Percentiles rank a stretch among this genome's conserved stretches.
Evolutionary conservation across 192 early-diverging fungal species (phyloP).

Genomic region (Podila horticola): DNA sequence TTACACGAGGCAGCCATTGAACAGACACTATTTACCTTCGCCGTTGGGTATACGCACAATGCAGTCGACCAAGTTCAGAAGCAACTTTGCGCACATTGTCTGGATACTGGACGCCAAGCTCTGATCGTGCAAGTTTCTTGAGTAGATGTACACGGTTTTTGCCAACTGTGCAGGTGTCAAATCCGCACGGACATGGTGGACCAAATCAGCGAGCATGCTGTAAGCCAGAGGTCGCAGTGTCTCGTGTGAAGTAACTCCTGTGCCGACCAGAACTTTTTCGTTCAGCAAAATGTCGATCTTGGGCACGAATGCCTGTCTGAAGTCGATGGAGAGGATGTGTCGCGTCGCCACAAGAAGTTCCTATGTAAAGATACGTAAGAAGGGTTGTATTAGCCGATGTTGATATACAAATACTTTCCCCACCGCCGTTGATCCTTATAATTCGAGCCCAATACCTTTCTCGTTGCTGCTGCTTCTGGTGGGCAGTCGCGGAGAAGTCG

Average conservation of each 20-base stretch:
- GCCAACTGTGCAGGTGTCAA: slow-evolving; percentile 84
- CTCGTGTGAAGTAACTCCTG: slow-evolving; percentile 92
- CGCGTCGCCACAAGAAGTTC: slow-evolving; percentile 95
- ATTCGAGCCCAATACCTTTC: slow-evolving; percentile 71
- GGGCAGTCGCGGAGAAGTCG: slow-evolving; percentile 93
- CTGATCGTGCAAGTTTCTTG: slow-evolving; percentile 92
- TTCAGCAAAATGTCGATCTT: slow-evolving; percentile 94
- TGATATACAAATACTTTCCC: background rate
- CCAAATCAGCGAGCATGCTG: slow-evolving; percentile 94
- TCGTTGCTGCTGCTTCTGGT: slow-evolving; percentile 88
- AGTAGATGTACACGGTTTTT: slow-evolving; percentile 89
- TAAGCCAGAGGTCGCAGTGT: slow-evolving; percentile 92
- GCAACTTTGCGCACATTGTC: slow-evolving; percentile 95
- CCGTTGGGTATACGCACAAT: slow-evolving; percentile 74
- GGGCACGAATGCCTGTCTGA: slow-evolving; percentile 87
- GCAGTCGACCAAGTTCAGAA: slow-evolving; percentile 91
- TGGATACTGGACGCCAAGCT: slow-evolving; percentile 92
- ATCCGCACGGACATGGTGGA: slow-evolving; percentile 93
- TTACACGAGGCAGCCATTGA: too few relatives aligned
- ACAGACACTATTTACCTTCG: slow-evolving; percentile 51
- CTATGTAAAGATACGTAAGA: slow-evolving; percentile 24
- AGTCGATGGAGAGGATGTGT: slow-evolving; percentile 94
- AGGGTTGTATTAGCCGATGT: background rate
- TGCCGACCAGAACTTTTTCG: slow-evolving; percentile 93
- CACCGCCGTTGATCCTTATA: background rate